A percentile compares a stretch with the other conserved stretches of the same genome.
These are phyloP conservation scores for Chalciporus pseudorubinellus DNA, from an alignment of 768 basidiomycete species.

Conservation along the genomic window DNA sequence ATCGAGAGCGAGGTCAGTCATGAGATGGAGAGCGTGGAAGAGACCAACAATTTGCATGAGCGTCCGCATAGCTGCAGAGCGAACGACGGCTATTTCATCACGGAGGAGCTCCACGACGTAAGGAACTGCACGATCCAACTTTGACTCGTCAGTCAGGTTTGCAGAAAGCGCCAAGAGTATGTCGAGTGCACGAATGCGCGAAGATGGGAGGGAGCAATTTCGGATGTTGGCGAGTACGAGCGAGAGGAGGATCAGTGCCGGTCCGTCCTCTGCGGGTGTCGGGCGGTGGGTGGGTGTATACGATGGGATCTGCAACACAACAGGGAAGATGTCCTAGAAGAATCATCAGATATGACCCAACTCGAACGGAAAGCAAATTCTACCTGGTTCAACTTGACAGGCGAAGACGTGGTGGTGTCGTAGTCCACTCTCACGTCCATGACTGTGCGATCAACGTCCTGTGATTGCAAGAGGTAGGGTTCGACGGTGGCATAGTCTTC, in stretches of 20 bases:
- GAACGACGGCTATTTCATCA: slow-evolving; percentile 81
- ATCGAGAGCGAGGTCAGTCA: slow-evolving; percentile 31
- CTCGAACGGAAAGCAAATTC: not conserved
- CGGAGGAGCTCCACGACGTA: slow-evolving; percentile 86
- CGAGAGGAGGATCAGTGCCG: slow-evolving; percentile 84
- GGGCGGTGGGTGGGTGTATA: slow-evolving; percentile 37
- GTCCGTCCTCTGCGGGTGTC: slow-evolving; percentile 76
- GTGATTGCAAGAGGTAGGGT: slow-evolving; percentile 58
- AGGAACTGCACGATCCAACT: slow-evolving; percentile 89
- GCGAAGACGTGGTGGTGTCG: slow-evolving; percentile 29
- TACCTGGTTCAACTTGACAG: slow-evolving; percentile 63
- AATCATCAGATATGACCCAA: slow-evolving; percentile 2
- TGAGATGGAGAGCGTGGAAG: not conserved
- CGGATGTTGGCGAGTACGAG: slow-evolving; percentile 86
- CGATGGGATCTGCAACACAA: slow-evolving; percentile 69
- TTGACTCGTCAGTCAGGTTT: slow-evolving; percentile 91
- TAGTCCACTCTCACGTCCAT: slow-evolving; percentile 60
- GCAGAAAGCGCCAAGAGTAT: slow-evolving; percentile 78
- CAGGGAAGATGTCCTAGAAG: slow-evolving; percentile 70
- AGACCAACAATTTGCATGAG: slow-evolving; percentile 76
- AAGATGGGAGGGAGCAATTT: slow-evolving; percentile 81
- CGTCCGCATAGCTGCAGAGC: slow-evolving; percentile 74
- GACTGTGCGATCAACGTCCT: slow-evolving; percentile 40
- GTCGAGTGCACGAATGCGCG: slow-evolving; percentile 82
- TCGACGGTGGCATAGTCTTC: slow-evolving; percentile 82